A percentile compares a stretch with the other conserved stretches of the same genome.
Conservation (phyloP, 192 early-diverging fungal genomes). For the Haplosporangium gracile region DNA sequence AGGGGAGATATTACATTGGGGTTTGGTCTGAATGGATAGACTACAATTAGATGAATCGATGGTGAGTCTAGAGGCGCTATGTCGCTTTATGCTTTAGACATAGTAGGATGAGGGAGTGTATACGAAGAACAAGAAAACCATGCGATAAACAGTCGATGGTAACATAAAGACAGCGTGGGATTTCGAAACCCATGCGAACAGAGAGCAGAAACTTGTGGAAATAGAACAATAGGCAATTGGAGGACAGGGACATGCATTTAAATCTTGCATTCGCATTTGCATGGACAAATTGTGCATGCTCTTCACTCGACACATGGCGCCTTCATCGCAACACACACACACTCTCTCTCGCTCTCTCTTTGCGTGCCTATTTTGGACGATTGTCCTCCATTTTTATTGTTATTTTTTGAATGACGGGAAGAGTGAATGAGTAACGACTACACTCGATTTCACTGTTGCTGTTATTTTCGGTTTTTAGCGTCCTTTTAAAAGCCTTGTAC, state of each 20-base stretch:
- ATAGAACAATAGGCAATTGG: too few species aligned
- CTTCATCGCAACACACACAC: background rate
- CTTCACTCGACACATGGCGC: background rate
- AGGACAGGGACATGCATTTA: too few species aligned
- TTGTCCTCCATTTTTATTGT: background rate
- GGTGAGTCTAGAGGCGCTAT: background rate
- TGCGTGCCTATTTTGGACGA: background rate
- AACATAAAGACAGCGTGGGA: background rate
- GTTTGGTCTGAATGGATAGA: too few species aligned
- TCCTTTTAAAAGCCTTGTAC: background rate
- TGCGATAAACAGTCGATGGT: background rate
- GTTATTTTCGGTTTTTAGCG: background rate
- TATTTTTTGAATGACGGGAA: background rate
- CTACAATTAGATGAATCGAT: background rate
- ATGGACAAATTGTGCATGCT: too few species aligned
- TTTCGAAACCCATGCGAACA: background rate
- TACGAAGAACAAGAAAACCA: background rate
- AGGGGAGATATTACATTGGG: too few species aligned
- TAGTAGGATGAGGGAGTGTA: background rate
- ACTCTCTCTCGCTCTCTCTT: too few species aligned
- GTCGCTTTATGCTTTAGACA: background rate
- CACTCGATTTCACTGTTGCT: background rate
- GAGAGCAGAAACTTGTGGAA: background rate
- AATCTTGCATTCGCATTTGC: too few species aligned
- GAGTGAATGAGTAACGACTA: background rate